Percentiles rank a stretch among this genome's conserved stretches.
phyloP scores from a whole-genome alignment of 2,329 filamentous ascomycete genomes.

The Aspergillus glaucus region DNA sequence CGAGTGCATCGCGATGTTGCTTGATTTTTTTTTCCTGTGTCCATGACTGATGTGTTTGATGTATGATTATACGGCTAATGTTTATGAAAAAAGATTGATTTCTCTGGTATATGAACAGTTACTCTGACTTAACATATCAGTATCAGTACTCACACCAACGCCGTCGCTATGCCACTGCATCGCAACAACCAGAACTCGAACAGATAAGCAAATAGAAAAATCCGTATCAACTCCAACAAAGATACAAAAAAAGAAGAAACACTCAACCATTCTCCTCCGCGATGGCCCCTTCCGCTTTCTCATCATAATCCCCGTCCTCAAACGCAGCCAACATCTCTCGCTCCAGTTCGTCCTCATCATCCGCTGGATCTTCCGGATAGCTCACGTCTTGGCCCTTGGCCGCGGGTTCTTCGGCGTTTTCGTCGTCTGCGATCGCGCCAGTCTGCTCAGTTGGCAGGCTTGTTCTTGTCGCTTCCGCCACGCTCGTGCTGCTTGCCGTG shows the following conservation, averaged over 20 bases:
- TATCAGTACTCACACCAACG: conserved; percentile 9
- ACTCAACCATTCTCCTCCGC: conserved; percentile 26
- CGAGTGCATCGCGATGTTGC: conserved; percentile 42
- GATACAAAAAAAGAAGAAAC: conserved; percentile 1
- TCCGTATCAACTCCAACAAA: not conserved
- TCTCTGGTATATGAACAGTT: not conserved
- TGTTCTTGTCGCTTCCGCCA: conserved; percentile 1
- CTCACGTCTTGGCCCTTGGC: conserved; percentile 22
- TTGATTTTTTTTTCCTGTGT: conserved; percentile 4
- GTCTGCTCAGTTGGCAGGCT: conserved; percentile 18
- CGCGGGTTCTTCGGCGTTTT: conserved; percentile 23
- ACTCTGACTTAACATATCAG: not conserved
- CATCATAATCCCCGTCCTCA: conserved; percentile 38
- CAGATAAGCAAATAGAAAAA: not conserved
- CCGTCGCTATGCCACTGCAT: conserved; percentile 28
- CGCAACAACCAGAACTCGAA: conserved; percentile 14
- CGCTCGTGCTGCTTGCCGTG: conserved; percentile 17
- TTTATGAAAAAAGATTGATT: not conserved
- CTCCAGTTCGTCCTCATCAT: conserved; percentile 44
- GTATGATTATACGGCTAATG: not conserved
- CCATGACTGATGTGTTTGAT: conserved; percentile 2
- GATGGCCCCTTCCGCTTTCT: conserved; percentile 29
- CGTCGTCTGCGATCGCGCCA: conserved; percentile 18
- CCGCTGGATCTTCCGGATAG: conserved; percentile 24
- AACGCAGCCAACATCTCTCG: conserved; percentile 56